These are phyloP conservation scores for Aspergillus leporis DNA, from an alignment of 495 filamentous ascomycete species.

Conservation along the genomic window DNA sequence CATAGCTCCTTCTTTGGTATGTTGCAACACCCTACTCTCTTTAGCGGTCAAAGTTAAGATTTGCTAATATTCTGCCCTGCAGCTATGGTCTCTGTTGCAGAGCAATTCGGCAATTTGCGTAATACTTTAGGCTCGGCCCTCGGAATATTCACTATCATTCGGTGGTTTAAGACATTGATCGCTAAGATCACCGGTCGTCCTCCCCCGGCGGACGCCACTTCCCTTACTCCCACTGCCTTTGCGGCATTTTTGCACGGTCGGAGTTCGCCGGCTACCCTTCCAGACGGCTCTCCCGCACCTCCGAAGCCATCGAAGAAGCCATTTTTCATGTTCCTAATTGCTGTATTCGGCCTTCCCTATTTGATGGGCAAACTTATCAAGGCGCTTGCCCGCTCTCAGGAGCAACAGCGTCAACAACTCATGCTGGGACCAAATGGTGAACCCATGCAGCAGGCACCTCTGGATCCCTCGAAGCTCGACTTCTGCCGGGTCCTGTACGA, in stretches of 20 bases:
- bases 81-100: conserved; percentile 98
- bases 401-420: conserved; percentile 67
- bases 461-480: conserved; percentile 87
- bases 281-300: conserved; percentile 56
- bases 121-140: conserved; percentile 94
- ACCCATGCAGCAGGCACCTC: conserved; percentile 37
- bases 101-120: conserved; percentile 90
- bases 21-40: conserved; percentile 30
- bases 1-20: conserved; percentile 98
- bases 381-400: conserved; percentile 76
- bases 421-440: conserved; percentile 53
- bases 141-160: conserved; percentile 92
- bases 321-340: conserved; percentile 91
- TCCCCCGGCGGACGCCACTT: conserved; percentile 78
- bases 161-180: conserved; percentile 87
- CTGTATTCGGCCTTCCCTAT: conserved; percentile 93
- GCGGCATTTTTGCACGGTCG: conserved; percentile 71
- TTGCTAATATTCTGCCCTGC: conserved; percentile 20
- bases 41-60: background rate
- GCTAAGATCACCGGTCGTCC: conserved; percentile 95
- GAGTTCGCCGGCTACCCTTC: conserved; percentile 43
- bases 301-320: conserved; percentile 87
- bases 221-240: conserved; percentile 86
- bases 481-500: conserved; percentile 95
- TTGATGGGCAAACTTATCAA: conserved; percentile 93